These are phyloP conservation scores for Colletotrichum viniferum DNA, from an alignment of 2,329 filamentous ascomycete genomes.

Conservation along the genomic window DNA sequence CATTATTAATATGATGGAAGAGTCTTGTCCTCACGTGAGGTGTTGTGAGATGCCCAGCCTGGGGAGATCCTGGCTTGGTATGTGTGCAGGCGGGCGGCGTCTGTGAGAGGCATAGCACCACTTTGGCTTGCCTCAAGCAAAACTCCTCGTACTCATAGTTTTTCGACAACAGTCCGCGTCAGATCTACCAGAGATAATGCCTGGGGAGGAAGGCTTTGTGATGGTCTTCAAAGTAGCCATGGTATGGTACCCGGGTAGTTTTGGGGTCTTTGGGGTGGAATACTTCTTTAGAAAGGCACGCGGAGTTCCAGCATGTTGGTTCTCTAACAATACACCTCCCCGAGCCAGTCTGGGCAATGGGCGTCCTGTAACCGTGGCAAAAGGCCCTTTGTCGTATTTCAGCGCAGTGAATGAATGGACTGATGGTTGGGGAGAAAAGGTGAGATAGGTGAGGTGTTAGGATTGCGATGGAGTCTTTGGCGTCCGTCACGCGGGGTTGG, in stretches of 20 bases:
- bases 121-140: no score
- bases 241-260: rapidly evolving
- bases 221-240: not conserved
- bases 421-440: no score
- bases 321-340: rapidly evolving
- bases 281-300: not conserved
- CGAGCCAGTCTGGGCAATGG: not conserved
- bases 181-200: no score
- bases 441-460: not conserved
- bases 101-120: no score
- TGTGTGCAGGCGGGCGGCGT: rapidly evolving
- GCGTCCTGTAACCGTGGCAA: not conserved
- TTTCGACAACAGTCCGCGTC: no score
- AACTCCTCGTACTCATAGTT: no score
- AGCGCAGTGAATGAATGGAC: not conserved
- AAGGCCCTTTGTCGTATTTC: not conserved
- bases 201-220: not conserved
- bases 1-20: not conserved
- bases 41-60: no score
- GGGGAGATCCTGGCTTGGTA: rapidly evolving
- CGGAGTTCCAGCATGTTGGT: not conserved
- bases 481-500: not conserved
- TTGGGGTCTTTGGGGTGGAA: not conserved
- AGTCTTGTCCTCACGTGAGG: no score
- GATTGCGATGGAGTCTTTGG: not conserved